Evolutionary conservation across 768 basidiomycete genomes (phyloP), one percentile per base, ranked within the genome.

Genomic region (Agrocybe pediades): DNA sequence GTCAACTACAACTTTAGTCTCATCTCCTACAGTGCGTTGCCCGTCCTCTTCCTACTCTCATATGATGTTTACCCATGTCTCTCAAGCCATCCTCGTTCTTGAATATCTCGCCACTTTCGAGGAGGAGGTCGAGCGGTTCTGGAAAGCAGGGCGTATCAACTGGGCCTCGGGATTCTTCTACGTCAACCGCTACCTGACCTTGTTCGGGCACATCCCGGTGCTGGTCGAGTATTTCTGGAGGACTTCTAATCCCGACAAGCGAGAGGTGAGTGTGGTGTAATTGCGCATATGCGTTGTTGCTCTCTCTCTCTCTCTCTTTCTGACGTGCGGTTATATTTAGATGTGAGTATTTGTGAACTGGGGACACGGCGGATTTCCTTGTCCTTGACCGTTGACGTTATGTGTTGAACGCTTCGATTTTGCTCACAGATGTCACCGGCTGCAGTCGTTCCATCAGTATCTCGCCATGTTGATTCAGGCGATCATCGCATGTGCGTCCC

Each of bases 41-140:
- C 9, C 13, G 16, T 23, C 42, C 25, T 41, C 16, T n/a, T 44
- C 15, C 45, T 16, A 9, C 40, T 25, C 9, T 29, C 21, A 24
- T 20, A 44, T 24, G 29, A n/a, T 44, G 27, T 24, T 42, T 29
- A 23, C 41, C 29, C 20, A 9, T 9, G 29, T 30, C 36, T 39
- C 19, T 41, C n/a, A n/a, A 76, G 75, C 70, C 4, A 64, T 77
- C 39, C 66, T 75, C n/a, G 60, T 74, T 15, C 77, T 78, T 45
- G 82, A 83, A 45, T 80, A 78, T 54, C 30, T 70, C 36, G 63
- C 81, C 33, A 84, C 82, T 0, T 56, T 83, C 4, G 43, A 56
- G 0, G 47, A 54, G 24, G 82, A 84, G 54, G 66, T 78, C 6
- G 69, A 73, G 19, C 63, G 70, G 13, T 77, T 75, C 63, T 83